These are phyloP conservation scores for Neonectria punicea DNA, from an alignment of 2,329 filamentous ascomycete genomes.

Conservation along the genomic window DNA sequence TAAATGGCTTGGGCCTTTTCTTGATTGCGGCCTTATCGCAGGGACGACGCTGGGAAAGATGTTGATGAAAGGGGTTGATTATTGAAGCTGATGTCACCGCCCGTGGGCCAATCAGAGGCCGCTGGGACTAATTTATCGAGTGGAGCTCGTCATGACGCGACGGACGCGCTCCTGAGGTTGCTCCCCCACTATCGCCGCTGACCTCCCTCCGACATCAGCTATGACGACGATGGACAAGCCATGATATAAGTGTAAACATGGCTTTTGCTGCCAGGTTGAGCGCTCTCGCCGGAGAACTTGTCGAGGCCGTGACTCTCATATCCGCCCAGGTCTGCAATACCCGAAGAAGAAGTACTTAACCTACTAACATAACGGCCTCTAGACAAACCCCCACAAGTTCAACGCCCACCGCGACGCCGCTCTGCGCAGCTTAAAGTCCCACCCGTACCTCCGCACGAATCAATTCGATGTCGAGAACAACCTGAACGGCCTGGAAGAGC, in stretches of 20 bases:
- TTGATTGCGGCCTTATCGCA: background rate
- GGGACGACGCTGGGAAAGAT: conserved; percentile 12
- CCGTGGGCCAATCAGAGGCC: conserved; percentile 33
- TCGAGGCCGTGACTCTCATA: conserved; percentile 70
- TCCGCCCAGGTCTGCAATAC: conserved; percentile 56
- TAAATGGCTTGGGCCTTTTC: background rate
- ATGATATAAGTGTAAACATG: conserved; percentile 69
- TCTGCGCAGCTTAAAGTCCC: conserved; percentile 62
- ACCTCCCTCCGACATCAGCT: conserved; percentile 4
- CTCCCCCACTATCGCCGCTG: conserved; percentile 27
- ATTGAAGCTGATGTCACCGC: conserved; percentile 38
- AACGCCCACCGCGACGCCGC: conserved; percentile 59
- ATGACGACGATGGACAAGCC: conserved; percentile 18
- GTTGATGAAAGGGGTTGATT: conserved; percentile 36
- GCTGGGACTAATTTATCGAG: conserved; percentile 13
- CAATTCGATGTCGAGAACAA: conserved; percentile 76
- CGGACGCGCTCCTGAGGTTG: conserved; percentile 31
- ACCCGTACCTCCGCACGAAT: conserved; percentile 74
- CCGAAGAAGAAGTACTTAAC: no score
- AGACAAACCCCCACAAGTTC: conserved; percentile 51
- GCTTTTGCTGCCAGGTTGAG: conserved; percentile 74
- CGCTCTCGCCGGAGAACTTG: conserved; percentile 75
- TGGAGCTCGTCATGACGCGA: conserved; percentile 35
- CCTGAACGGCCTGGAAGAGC: conserved; percentile 82
- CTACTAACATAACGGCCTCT: conserved; percentile 19